Conservation (phyloP, 2,329 filamentous ascomycete genomes). For the Bipolaris cookei region DNA sequence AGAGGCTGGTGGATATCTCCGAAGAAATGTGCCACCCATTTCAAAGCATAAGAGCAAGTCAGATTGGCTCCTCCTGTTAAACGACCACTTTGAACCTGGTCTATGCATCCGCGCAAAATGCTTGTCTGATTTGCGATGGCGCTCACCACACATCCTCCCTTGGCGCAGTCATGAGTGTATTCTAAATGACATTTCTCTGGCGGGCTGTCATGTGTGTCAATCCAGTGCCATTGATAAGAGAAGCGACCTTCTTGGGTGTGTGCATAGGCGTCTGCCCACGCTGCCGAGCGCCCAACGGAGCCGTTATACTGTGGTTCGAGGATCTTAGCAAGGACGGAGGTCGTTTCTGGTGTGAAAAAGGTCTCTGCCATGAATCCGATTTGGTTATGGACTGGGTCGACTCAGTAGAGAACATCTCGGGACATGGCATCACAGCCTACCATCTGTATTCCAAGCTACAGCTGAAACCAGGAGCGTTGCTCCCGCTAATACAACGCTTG, state of each 20-base stretch:
- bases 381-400: slow-evolving; percentile 47
- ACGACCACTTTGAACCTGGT: slow-evolving; percentile 33
- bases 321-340: slow-evolving; percentile 41
- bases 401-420: slow-evolving; percentile 10
- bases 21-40: slow-evolving; percentile 52
- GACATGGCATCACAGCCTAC: slow-evolving; percentile 13
- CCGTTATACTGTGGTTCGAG: slow-evolving; percentile 51
- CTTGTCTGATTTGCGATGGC: slow-evolving; percentile 52
- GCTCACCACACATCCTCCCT: slow-evolving; percentile 50
- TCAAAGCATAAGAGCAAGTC: slow-evolving; percentile 51
- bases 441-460: slow-evolving; percentile 45
- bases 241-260: slow-evolving; percentile 50
- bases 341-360: slow-evolving; percentile 44
- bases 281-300: slow-evolving; percentile 49
- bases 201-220: slow-evolving; percentile 46
- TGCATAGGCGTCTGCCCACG: slow-evolving; percentile 51
- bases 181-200: slow-evolving; percentile 45
- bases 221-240: slow-evolving; percentile 53
- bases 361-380: slow-evolving; percentile 51
- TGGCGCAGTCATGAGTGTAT: slow-evolving; percentile 48
- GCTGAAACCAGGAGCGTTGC: slow-evolving; percentile 23
- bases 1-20: slow-evolving; percentile 53
- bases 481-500: slow-evolving; percentile 1
- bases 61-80: slow-evolving; percentile 39
- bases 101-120: slow-evolving; percentile 48